Base-by-base conservation (phyloP, 2,329 filamentous ascomycete genomes). In the Aspergillus luchuensis region DNA sequence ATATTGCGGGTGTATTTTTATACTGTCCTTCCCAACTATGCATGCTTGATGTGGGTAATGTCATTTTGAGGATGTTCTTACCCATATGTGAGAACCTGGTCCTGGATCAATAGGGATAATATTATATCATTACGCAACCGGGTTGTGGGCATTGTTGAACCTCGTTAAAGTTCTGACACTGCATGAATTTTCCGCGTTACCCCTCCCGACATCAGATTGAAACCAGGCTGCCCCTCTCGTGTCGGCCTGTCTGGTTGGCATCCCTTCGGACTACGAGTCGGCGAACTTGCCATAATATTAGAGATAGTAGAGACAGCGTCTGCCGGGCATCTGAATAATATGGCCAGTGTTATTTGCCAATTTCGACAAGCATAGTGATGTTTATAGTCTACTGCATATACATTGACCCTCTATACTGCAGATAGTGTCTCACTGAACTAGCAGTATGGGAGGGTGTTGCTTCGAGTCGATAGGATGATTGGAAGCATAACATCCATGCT, bases 121-220 rank as follows among this genome's bases (percentile, higher is more conserved):
- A 57, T 62, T 50, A 52, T 47, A 57, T 56, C 54, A 57, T 57
- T 13, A 8, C 25, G 23, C 23, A 21, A n/a, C 47, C 47, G 23
- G 19, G 10, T 45, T 45, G 41, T 45, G 41, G 5, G 21, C 19
- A 3, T 23, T 36, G 23, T 28, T 10, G 8, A 17, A 53, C 4
- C 17, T 23, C n/a, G 33, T 58, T 60, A 58, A 56, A 56, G 58
- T 63, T 60, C 61, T 60, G 61, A 63, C 58, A 51, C n/a, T 49
- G 50, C 58, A 60, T 58, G 30, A 23, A 21, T 33, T 11, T 33
- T 56, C 38, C 53, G 54, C 19, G 41, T 48, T 55, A 43, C 13
- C 58, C 23, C 25, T 25, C 21, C 38, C 49, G 10, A 30, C 25
- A 49, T 1, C 13, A 47, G 13, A 47, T 48, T 28, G 23, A 33